Percentiles rank a stretch among this genome's conserved stretches.
Conservation (phyloP, 768 basidiomycete species). For the Collybiopsis confluens region DNA sequence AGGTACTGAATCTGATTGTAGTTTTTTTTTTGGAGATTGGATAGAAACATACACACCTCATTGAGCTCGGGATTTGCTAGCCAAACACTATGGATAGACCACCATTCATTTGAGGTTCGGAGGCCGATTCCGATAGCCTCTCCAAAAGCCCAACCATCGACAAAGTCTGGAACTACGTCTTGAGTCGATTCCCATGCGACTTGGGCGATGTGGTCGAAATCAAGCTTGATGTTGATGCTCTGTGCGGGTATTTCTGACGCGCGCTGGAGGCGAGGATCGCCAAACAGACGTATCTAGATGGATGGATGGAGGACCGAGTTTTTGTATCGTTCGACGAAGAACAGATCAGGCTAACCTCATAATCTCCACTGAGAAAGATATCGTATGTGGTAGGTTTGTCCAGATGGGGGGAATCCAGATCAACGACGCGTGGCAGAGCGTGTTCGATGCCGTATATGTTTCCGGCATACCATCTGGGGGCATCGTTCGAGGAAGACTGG, state of each 20-base stretch:
- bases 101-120: conserved; percentile 49
- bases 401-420: conserved; percentile 36
- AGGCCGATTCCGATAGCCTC: conserved; percentile 62
- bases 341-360: conserved; percentile 78
- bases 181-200: conserved; percentile 45
- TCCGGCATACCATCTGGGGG: conserved; percentile 70
- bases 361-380: conserved; percentile 75
- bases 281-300: conserved; percentile 74
- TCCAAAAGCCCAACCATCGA: conserved; percentile 76
- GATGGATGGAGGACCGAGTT: conserved; percentile 5
- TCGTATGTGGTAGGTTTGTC: conserved; percentile 51
- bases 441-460: conserved; percentile 76
- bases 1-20: conserved; percentile 21
- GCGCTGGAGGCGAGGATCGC: conserved; percentile 50
- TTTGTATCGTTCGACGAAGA: too few relatives aligned
- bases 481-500: conserved; percentile 14
- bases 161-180: conserved; percentile 61
- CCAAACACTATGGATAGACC: conserved; percentile 38
- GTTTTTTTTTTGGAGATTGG: neutral
- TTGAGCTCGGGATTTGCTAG: conserved; percentile 5
- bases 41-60: conserved; percentile 12
- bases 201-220: conserved; percentile 29
- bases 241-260: conserved; percentile 48
- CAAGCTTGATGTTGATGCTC: conserved; percentile 46
- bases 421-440: conserved; percentile 43